Conservation (phyloP, 805 yeast species). For the Danielia oregonensis region DNA sequence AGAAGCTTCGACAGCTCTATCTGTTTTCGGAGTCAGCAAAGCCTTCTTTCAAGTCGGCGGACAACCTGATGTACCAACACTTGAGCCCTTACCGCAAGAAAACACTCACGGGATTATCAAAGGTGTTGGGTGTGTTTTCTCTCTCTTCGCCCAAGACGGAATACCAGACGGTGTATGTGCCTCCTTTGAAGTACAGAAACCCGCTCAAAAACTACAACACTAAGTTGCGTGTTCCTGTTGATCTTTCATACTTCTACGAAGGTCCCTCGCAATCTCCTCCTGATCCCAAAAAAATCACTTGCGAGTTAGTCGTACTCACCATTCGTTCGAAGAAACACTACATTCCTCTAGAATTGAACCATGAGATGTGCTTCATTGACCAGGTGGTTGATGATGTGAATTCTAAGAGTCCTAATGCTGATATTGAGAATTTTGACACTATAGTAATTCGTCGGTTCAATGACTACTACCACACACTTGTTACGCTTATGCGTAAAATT, state of each 20-base stretch:
- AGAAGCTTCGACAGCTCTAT: conserved; percentile 32
- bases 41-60: conserved; percentile 12
- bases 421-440: conserved; percentile 27
- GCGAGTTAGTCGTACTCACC: conserved; percentile 36
- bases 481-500: conserved; percentile 27
- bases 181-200: conserved; percentile 28
- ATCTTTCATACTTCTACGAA: conserved; percentile 24
- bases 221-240: conserved; percentile 29
- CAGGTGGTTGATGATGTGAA: conserved; percentile 27
- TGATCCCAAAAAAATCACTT: conserved; percentile 29
- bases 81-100: conserved; percentile 31
- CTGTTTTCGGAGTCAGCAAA: conserved; percentile 20
- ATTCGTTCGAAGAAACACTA: conserved; percentile 30
- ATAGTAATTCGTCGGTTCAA: conserved; percentile 32
- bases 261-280: conserved; percentile 19
- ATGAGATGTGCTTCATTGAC: conserved; percentile 36
- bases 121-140: conserved; percentile 29
- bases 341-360: conserved; percentile 39
- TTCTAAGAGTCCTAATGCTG: conserved; percentile 16
- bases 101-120: conserved; percentile 28
- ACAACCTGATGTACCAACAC: conserved; percentile 28
- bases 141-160: conserved; percentile 32
- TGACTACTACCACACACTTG: conserved; percentile 22
- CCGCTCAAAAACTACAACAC: conserved; percentile 12
- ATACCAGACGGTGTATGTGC: conserved; percentile 26